A percentile compares a stretch with the other conserved stretches of the same genome.
Evolutionary conservation across 306 rosid genomes (phyloP).

Genomic region (Albizia julibrissin): DNA sequence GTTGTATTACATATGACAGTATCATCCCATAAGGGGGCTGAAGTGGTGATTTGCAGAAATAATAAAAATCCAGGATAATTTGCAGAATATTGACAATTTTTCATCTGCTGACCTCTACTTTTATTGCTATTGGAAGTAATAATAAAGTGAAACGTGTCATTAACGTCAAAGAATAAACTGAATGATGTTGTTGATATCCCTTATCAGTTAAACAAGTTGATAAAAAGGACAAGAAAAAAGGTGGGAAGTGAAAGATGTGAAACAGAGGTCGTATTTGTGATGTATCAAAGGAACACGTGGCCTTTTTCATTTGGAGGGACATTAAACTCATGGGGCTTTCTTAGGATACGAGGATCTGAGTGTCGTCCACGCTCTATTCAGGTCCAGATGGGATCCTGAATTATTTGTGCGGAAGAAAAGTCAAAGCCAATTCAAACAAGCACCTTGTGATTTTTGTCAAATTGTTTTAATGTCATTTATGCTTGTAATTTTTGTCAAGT

Average conservation of each 20-base stretch:
- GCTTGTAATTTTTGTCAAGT: no score
- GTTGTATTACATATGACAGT: neutral
- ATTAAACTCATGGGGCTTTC: neutral
- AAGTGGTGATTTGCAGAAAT: neutral
- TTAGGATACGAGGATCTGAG: neutral
- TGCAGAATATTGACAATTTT: neutral
- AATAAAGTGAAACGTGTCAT: neutral
- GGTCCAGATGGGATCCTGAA: neutral
- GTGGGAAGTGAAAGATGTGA: neutral
- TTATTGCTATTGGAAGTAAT: neutral
- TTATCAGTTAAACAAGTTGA: neutral
- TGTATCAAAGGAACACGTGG: neutral
- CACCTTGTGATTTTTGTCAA: no score
- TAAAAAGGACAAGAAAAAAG: no score
- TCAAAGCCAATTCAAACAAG: neutral
- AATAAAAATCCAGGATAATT: neutral
- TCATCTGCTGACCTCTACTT: neutral
- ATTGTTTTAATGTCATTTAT: no score
- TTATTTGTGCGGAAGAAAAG: neutral
- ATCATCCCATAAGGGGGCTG: neutral
- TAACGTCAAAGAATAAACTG: neutral
- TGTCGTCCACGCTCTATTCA: neutral
- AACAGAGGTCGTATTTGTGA: neutral
- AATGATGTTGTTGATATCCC: neutral
- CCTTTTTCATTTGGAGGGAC: neutral